These are phyloP conservation scores for Euphrasia arctica DNA, from an alignment of 305 asterid genomes.

Conservation along the genomic window DNA sequence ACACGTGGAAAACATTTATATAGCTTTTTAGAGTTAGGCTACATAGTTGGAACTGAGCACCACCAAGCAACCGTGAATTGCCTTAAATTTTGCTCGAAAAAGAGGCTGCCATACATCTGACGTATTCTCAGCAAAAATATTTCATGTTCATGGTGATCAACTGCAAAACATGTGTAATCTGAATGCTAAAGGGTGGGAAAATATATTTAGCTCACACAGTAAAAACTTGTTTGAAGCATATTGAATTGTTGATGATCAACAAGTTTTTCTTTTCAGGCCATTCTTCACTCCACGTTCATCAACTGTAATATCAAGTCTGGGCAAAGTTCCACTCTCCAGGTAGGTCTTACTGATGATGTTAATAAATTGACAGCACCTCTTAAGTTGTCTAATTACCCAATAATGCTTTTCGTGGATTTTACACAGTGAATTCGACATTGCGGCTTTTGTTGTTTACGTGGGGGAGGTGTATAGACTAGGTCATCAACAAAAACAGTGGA, in stretches of 20 bases:
- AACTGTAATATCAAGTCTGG: conserved; percentile 57
- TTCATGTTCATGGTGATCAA: not conserved
- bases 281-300: conserved; percentile 77
- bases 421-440: conserved; percentile 86
- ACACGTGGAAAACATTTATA: not conserved
- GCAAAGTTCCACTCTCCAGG: conserved; percentile 77
- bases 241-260: conserved; percentile 15
- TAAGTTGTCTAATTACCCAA: conserved; percentile 24
- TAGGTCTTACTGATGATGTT: conserved; percentile 28
- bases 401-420: conserved; percentile 29
- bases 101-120: not conserved
- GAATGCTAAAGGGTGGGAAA: not conserved
- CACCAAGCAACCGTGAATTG: too few species aligned
- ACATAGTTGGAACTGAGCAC: not conserved
- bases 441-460: conserved; percentile 72
- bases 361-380: conserved; percentile 27
- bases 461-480: conserved; percentile 69
- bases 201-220: not conserved
- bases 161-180: not conserved
- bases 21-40: conserved; percentile 5
- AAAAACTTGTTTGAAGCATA: not conserved
- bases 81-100: not conserved
- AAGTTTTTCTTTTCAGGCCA: conserved; percentile 47
- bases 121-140: not conserved
- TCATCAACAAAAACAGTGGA: conserved; percentile 83